Base-by-base conservation (phyloP, 1,284 basidiomycete genomes). In the Flammula alnicola region DNA sequence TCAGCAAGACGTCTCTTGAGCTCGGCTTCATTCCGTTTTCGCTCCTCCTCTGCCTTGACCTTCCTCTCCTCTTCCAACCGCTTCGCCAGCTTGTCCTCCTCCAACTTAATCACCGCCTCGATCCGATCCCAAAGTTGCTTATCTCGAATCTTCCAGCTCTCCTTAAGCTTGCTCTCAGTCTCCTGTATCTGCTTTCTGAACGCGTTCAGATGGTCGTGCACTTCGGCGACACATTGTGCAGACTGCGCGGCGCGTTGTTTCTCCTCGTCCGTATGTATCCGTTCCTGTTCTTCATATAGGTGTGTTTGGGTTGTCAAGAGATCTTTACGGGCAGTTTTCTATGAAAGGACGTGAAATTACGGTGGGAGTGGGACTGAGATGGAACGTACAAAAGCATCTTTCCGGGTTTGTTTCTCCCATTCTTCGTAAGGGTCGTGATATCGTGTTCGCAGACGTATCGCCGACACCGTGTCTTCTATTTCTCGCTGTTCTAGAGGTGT, bases 401-500 rank as follows among this genome's bases (percentile, higher is more conserved):
- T 80, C 27, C 80, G 75, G 22, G 82, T 80, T 56, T 83, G 72
- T 52, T 76, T 78, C 67, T 88, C 82, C 88, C 87, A 91, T 58
- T 90, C 86, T 68, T 89, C 86, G 54, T 88, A 89, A 14, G 84
- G 83, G 59, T 91, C 88, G 49, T 81, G 73, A 70, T 90, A 78
- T 48, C 78, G 77, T 11, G 81, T 78, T 14, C 80, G 79, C 29
- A 86, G 72, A 16, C 86, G 79, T 51, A 91, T 87, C 6, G 86
- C 79, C 4, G 84, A 80, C 4, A 91, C 70, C 0, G 84, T 84
- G 17, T 89, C 88, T 52, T 86, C 80, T 33, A 84, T 71, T 31
- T 79, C 65, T 27, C 76, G 73, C 46, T 73, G 71, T 56, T 88
- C 81, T 4, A 76, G 70, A 2, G 72, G 62, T 17, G 71, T 66